phyloP scores from a whole-genome alignment of 2,329 filamentous ascomycete genomes.

The Pseudovirgaria hyperparasitica region DNA sequence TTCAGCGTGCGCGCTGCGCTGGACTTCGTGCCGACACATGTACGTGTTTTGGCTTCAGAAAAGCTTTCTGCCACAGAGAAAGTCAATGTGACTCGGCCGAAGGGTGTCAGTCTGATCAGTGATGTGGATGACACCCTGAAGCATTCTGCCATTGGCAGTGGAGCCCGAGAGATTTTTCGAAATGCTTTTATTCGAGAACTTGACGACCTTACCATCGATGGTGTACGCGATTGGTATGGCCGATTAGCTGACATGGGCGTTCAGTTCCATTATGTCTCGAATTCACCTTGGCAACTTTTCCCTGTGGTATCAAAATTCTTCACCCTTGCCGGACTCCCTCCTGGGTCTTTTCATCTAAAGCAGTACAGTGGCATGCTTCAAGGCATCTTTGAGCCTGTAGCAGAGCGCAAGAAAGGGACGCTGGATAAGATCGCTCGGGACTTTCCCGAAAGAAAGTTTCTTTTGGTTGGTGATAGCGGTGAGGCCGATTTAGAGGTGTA shows the following conservation, averaged over 20 bases:
- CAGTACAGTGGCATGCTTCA: constrained; percentile 95
- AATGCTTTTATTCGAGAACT: constrained; percentile 90
- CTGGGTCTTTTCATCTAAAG: constrained; percentile 87
- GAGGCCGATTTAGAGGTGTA: constrained; percentile 97
- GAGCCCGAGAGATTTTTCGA: constrained; percentile 86
- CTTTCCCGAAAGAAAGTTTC: constrained; percentile 79
- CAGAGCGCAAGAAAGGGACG: constrained; percentile 82
- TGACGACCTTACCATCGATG: constrained; percentile 66
- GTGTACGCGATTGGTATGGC: constrained; percentile 82
- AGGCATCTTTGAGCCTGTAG: constrained; percentile 94
- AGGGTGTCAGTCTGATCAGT: constrained; percentile 83
- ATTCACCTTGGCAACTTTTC: constrained; percentile 95
- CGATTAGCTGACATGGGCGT: constrained; percentile 68
- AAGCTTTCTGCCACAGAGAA: constrained; percentile 69
- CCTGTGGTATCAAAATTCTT: constrained; percentile 82
- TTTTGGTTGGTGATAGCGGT: constrained; percentile 88
- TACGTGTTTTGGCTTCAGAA: constrained; percentile 77
- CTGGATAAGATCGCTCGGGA: constrained; percentile 76
- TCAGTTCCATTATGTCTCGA: constrained; percentile 93
- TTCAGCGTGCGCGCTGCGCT: constrained; percentile 70
- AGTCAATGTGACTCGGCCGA: constrained; percentile 62
- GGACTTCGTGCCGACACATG: constrained; percentile 81
- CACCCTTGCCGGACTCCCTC: constrained; percentile 63
- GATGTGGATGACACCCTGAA: constrained; percentile 98
- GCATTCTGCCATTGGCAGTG: constrained; percentile 76